phyloP scores from a whole-genome alignment of 805 yeast species.

The Candida ponderosae region DNA sequence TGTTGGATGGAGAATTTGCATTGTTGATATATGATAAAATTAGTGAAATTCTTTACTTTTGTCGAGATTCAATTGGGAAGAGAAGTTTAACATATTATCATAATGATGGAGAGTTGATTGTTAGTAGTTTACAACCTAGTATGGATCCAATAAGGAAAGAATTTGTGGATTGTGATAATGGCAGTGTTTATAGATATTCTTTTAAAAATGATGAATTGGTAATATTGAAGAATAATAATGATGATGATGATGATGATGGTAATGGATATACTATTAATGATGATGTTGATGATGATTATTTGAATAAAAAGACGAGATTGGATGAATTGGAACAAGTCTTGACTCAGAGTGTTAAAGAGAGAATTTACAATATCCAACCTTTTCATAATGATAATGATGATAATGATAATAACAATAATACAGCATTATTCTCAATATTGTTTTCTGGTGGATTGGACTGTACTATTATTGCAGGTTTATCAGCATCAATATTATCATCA shows the following conservation, averaged over 20 bases:
- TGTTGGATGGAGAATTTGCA: conserved; percentile 80
- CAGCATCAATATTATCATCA: conserved; percentile 23
- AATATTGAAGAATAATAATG: too few relatives aligned
- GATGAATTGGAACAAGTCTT: conserved; percentile 22
- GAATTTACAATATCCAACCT: conserved; percentile 60
- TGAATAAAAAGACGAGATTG: conserved; percentile 5
- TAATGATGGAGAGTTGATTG: conserved; percentile 26
- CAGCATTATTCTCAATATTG: conserved; percentile 44
- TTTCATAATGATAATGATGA: conserved; percentile 26
- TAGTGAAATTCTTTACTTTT: conserved; percentile 50
- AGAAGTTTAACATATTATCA: conserved; percentile 55
- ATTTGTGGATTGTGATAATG: conserved; percentile 50
- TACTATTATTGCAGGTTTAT: conserved; percentile 61
- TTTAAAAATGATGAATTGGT: conserved; percentile 12
- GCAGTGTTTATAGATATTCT: conserved; percentile 39
- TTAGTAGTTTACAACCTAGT: conserved; percentile 40
- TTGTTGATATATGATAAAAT: conserved; percentile 39
- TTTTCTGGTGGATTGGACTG: conserved; percentile 97
- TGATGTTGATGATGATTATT: conserved; percentile 12
- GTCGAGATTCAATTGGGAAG: conserved; percentile 77
- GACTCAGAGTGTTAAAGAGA: conserved; percentile 30
- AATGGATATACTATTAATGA: conserved; percentile 13
- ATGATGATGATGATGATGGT: conserved; percentile 6
- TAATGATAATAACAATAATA: conserved; percentile 4
- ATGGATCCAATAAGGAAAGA: conserved; percentile 18